Percentiles rank a stretch among this genome's conserved stretches.
Conservation (phyloP, 352 stramenopile species). For the Pythium brachiatum region DNA sequence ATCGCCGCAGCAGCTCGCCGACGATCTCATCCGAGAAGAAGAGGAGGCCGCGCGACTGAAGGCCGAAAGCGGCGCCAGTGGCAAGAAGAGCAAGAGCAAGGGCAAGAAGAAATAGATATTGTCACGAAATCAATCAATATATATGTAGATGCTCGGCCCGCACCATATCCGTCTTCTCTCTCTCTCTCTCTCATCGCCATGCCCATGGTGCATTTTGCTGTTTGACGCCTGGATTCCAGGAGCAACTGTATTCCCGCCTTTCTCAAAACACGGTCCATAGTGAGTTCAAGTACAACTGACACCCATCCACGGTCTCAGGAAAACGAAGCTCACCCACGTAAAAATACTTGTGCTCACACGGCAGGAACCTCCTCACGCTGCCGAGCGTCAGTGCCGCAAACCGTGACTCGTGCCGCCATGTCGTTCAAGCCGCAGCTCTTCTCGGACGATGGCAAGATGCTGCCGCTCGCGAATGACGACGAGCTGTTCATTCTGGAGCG, state of each 20-base stretch:
- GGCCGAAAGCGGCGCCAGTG: constrained; percentile 24
- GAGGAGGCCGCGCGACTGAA: constrained; percentile 44
- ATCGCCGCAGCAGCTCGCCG: constrained; percentile 68
- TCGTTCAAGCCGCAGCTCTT: constrained; percentile 77
- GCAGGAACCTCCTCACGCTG: too few species aligned
- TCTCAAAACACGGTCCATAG: not conserved
- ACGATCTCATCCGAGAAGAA: constrained; percentile 73
- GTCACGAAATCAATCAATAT: constrained; percentile 4
- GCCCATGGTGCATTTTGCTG: too few species aligned
- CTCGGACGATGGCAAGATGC: constrained; percentile 62
- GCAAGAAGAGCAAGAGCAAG: constrained; percentile 61
- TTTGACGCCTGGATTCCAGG: too few species aligned
- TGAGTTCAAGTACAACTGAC: constrained; percentile 2
- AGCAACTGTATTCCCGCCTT: too few species aligned
- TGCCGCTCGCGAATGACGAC: constrained; percentile 76
- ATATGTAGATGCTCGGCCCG: constrained; percentile 1
- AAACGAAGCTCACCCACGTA: not conserved
- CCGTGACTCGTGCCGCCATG: constrained; percentile 29
- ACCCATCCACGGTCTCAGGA: not conserved
- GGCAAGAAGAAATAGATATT: constrained; percentile 42
- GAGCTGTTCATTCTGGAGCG: constrained; percentile 85
- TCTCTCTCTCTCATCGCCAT: too few species aligned
- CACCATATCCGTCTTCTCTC: too few species aligned
- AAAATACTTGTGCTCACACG: too few species aligned
- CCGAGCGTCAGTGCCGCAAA: too few species aligned